phyloP scores from a whole-genome alignment of 2,329 filamentous ascomycete species.

The Verticillium zaregamsianum region DNA sequence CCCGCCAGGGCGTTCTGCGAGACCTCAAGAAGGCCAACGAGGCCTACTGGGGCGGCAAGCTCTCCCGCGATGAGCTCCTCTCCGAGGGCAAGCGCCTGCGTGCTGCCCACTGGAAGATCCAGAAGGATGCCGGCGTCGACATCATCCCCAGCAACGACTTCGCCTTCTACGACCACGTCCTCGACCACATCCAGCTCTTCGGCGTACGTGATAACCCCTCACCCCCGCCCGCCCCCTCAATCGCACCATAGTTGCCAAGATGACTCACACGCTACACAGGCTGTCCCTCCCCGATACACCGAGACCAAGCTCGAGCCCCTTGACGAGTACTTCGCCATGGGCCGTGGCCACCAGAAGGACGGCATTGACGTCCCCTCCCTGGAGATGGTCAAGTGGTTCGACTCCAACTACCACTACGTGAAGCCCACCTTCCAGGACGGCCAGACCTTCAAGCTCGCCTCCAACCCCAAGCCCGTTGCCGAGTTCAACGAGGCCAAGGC shows the following conservation, averaged over 20 bases:
- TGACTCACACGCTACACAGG: conserved; percentile 43
- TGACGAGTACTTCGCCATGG: conserved; percentile 99
- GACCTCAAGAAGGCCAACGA: conserved; percentile 99
- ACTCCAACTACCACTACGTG: conserved; percentile 99
- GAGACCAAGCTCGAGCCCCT: conserved; percentile 81
- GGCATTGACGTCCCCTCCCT: conserved; percentile 87
- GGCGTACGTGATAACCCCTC: conserved; percentile 57
- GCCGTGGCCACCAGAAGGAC: conserved; percentile 94
- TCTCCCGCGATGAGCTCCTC: conserved; percentile 86
- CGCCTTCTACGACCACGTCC: conserved; percentile 95
- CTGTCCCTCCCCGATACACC: conserved; percentile 88
- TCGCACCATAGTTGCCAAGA: conserved; percentile 1
- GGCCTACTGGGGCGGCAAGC: conserved; percentile 94
- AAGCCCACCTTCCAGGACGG: conserved; percentile 97
- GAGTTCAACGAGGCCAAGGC: conserved; percentile 98
- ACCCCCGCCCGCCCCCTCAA: neutral
- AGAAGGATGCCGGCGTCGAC: conserved; percentile 96
- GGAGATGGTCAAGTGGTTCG: conserved; percentile 99
- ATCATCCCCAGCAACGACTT: conserved; percentile 99
- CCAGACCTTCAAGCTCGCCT: conserved; percentile 88
- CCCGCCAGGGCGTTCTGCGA: conserved; percentile 96
- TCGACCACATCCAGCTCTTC: conserved; percentile 97
- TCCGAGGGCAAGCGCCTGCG: conserved; percentile 95
- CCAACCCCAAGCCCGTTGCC: conserved; percentile 85
- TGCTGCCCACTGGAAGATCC: conserved; percentile 98